phyloP scores from a whole-genome alignment of 495 filamentous ascomycete genomes.

The Letharia columbiana region DNA sequence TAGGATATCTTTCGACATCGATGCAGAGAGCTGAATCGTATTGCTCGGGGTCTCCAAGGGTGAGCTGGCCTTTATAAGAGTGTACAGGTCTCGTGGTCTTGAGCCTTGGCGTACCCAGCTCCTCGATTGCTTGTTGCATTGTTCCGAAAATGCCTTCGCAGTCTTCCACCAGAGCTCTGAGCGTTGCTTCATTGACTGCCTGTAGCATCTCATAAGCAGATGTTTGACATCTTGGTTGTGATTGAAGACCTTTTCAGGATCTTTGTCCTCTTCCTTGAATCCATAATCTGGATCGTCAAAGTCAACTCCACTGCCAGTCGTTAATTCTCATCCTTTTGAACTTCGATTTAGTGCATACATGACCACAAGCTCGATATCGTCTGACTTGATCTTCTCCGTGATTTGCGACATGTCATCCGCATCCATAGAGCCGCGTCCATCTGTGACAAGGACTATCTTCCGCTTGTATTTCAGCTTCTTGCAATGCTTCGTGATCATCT shows the following conservation, averaged over 20 bases:
- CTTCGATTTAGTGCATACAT: constrained; percentile 48
- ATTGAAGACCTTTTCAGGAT: constrained; percentile 48
- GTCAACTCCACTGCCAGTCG: constrained; percentile 67
- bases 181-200: constrained; percentile 57
- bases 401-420: constrained; percentile 58
- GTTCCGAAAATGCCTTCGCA: constrained; percentile 70
- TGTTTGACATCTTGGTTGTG: neutral
- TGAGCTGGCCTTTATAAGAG: constrained; percentile 71
- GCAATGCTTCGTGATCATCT: constrained; percentile 74
- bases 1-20: constrained; percentile 81
- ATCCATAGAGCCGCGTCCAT: constrained; percentile 65
- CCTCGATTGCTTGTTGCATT: constrained; percentile 72
- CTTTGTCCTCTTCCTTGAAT: constrained; percentile 88
- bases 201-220: constrained; percentile 25
- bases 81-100: constrained; percentile 64
- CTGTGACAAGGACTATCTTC: constrained; percentile 75
- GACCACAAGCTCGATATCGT: constrained; percentile 67
- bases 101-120: constrained; percentile 63
- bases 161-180: constrained; percentile 55
- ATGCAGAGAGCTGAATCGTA: constrained; percentile 76
- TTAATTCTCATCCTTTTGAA: constrained; percentile 26
- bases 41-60: constrained; percentile 64
- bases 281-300: constrained; percentile 91
- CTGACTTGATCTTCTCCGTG: constrained; percentile 57
- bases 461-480: constrained; percentile 85